Base-by-base conservation (phyloP, 495 filamentous ascomycete genomes). In the Penicillium manginii region DNA sequence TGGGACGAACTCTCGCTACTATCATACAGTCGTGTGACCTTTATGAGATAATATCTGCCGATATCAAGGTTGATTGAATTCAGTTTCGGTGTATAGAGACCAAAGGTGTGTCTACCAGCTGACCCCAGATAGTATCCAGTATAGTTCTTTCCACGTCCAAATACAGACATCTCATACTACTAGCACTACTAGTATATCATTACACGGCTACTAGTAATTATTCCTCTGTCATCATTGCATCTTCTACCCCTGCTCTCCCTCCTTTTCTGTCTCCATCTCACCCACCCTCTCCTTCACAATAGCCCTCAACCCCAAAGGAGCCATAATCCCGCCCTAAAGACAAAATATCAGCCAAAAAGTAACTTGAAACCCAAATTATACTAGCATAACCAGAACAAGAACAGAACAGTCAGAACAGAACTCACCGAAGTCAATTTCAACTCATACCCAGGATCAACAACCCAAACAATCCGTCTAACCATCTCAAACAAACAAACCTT, bases 361-460 rank as follows among this genome's bases (percentile, higher is more conserved):
- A 5, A 33, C 15, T n/a, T n/a, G n/a, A n/a, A n/a, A 40, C 10
- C 18, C 19, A 45, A 18, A 15, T 4, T 32, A 21, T 9, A 33
- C 23, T 23, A 23, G 23, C 4, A 29, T 29, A 29, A n/a, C n/a
- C n/a, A n/a, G n/a, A n/a, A n/a, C n/a, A n/a, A n/a, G n/a, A n/a
- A n/a, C n/a, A n/a, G n/a, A n/a, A n/a, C n/a, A n/a, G n/a, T n/a
- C n/a, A n/a, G n/a, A n/a, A n/a, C n/a, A 1, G 8, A 4, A 74
- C 72, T 66, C 55, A 74, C 72, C 54, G 65, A 64, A n/a, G 70
- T 73, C 61, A 76, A 65, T 54, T 71, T 68, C 35, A 72, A 45
- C 40, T 61, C 26, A 58, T 73, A 77, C 31, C 10, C 54, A 11
- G 65, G 61, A 61, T 73, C 73, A 45, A 74, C 50, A 8, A 37